Evolutionary conservation across 805 yeast genomes (phyloP).

Genomic region (Kluyveromyces dobzhanskii): DNA sequence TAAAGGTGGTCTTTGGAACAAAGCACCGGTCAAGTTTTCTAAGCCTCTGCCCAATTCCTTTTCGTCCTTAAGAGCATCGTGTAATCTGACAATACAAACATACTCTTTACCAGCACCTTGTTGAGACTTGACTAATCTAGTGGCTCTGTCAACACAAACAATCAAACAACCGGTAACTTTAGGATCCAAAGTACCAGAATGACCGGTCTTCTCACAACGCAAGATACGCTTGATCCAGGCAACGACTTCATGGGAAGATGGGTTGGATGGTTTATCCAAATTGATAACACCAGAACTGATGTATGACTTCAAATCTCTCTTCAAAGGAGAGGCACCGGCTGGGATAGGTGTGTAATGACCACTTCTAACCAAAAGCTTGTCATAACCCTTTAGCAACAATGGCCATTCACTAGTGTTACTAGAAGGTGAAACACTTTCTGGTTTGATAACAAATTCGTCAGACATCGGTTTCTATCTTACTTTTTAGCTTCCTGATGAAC

Average conservation of each 20-base stretch:
- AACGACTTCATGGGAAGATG: slow-evolving; percentile 98
- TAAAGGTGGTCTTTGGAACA: slow-evolving; percentile 98
- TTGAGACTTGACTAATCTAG: slow-evolving; percentile 95
- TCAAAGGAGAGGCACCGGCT: slow-evolving; percentile 87
- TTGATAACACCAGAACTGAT: slow-evolving; percentile 93
- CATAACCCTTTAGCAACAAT: slow-evolving; percentile 83
- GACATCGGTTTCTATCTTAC: slow-evolving; percentile 35
- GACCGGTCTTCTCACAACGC: slow-evolving; percentile 96
- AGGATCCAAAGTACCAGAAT: slow-evolving; percentile 98
- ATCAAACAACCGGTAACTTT: slow-evolving; percentile 97
- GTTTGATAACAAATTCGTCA: slow-evolving; percentile 74
- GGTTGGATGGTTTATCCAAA: slow-evolving; percentile 96
- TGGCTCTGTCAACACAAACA: slow-evolving; percentile 97
- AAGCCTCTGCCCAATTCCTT: slow-evolving; percentile 80
- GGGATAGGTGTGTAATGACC: slow-evolving; percentile 98
- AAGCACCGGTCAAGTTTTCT: slow-evolving; percentile 95
- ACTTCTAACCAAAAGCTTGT: slow-evolving; percentile 86
- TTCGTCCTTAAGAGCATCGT: slow-evolving; percentile 84
- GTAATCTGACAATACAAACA: slow-evolving; percentile 94
- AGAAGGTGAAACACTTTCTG: slow-evolving; percentile 69
- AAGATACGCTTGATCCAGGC: slow-evolving; percentile 98
- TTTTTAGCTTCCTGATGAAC: too few relatives aligned
- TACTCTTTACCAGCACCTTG: slow-evolving; percentile 99
- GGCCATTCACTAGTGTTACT: slow-evolving; percentile 95
- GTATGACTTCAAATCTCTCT: slow-evolving; percentile 86